phyloP scores from a whole-genome alignment of 1,284 basidiomycete genomes.

The Melampsora americana region DNA sequence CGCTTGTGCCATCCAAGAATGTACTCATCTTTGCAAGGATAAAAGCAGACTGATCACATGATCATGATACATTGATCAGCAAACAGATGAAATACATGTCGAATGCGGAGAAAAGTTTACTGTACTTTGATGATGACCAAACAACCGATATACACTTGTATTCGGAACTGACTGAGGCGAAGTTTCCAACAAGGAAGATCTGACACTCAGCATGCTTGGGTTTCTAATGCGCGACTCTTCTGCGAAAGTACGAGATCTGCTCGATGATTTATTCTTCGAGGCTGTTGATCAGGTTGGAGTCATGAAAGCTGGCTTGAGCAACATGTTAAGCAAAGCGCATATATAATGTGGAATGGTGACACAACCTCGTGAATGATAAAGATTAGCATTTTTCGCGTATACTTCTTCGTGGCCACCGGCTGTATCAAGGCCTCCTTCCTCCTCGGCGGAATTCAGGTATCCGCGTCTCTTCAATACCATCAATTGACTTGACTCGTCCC shows the following conservation, averaged over 20 bases:
- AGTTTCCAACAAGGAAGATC: neutral
- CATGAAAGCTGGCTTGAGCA: no score
- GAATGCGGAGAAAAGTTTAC: neutral
- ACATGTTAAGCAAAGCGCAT: no score
- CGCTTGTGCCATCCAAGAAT: slow-evolving; percentile 1
- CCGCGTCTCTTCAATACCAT: slow-evolving; percentile 3
- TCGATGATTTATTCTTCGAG: no score
- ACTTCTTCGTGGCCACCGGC: no score
- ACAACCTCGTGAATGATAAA: no score
- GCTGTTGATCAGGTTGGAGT: no score
- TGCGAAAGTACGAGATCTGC: no score
- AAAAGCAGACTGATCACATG: neutral
- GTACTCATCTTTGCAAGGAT: neutral
- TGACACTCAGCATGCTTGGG: neutral
- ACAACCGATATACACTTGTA: neutral
- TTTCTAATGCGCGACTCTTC: neutral
- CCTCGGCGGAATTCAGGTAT: neutral
- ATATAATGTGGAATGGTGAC: no score
- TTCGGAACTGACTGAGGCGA: slow-evolving; percentile 2
- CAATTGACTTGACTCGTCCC: neutral
- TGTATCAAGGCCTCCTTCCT: no score
- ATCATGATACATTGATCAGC: neutral
- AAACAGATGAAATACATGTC: no score
- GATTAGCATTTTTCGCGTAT: no score
- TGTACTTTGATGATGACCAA: slow-evolving; percentile 7